Base-by-base conservation (phyloP, 257 asterid genomes). In the Ehretia macrophylla region DNA sequence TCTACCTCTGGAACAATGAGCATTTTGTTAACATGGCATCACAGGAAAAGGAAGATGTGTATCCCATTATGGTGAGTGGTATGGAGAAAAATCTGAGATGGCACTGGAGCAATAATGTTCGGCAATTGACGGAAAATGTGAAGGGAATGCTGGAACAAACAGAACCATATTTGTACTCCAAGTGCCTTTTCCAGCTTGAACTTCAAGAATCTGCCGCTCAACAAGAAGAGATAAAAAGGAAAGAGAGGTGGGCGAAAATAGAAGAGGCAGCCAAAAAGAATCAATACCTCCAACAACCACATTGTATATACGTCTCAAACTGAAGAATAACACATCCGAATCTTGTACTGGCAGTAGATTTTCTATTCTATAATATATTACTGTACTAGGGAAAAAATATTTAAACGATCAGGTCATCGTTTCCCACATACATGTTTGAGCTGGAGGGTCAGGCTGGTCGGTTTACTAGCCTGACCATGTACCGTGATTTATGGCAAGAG, bases 1-100 rank as follows among this genome's bases (percentile, higher is more conserved):
- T 86, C 12, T 86, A 89, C 18, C 72, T 84, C 21, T 89, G 97
- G 97, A 89, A 89, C 83, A 89, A 79, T 45, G 95, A 89, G 80
- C 83, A 49, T 35, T 80, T 89, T 20, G 92, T 87, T 79, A 89
- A 84, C 76, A 86, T 86, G 94, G 89, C 84, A 38, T 69, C 74
- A 20, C 73, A 74, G 17, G 88, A 77, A 39, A 67, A 64, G 59
- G 85, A 84, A 17, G 75, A 76, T 0, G 94, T 89, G 38, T 76
- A 80, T 20, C 91, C 91, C 1, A 53, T 84, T 8, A 62, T 89
- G 39, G 95, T 82, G 0, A 66, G 72, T 42, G 94, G 95, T 1
- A 74, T 89, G 83, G 97, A 89, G 79, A 73, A 73, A 45, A 89
- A 89, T 62, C 70, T 89, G 54, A 73, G 69, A 32, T 58, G 68